These are phyloP conservation scores for Fusarium heterosporum DNA, from an alignment of 2,329 filamentous ascomycete species.

Conservation along the genomic window DNA sequence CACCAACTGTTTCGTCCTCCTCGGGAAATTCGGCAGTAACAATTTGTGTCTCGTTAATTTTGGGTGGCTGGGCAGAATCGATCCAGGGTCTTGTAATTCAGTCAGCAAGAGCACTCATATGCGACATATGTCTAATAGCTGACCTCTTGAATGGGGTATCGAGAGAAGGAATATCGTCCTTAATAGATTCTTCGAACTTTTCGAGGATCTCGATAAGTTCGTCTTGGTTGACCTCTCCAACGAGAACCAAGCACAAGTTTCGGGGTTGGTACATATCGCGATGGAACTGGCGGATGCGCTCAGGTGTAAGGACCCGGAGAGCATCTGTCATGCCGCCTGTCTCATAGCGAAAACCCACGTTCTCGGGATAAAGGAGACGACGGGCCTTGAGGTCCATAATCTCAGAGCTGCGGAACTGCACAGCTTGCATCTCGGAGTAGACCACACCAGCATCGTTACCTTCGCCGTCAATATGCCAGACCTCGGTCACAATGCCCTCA, in stretches of 20 bases:
- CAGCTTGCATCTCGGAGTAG: slow-evolving; percentile 98
- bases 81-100: slow-evolving; percentile 76
- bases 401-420: slow-evolving; percentile 85
- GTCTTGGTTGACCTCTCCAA: slow-evolving; percentile 89
- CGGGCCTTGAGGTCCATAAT: slow-evolving; percentile 88
- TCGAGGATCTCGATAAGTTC: slow-evolving; percentile 85
- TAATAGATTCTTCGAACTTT: slow-evolving; percentile 87
- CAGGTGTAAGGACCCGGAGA: slow-evolving; percentile 84
- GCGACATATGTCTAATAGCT: neutral
- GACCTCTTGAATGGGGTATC: slow-evolving; percentile 79
- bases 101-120: slow-evolving; percentile 12
- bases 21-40: slow-evolving; percentile 92
- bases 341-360: slow-evolving; percentile 94
- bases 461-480: slow-evolving; percentile 92
- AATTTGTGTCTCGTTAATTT: slow-evolving; percentile 77
- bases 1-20: slow-evolving; percentile 93
- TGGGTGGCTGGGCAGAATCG: slow-evolving; percentile 82
- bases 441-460: slow-evolving; percentile 97
- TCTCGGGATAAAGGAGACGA: slow-evolving; percentile 85
- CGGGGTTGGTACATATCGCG: slow-evolving; percentile 98
- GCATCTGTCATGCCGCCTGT: slow-evolving; percentile 98
- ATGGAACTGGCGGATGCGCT: slow-evolving; percentile 94
- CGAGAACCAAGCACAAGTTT: slow-evolving; percentile 89
- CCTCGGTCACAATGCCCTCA: slow-evolving; percentile 92
- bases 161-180: slow-evolving; percentile 81